Evolutionary conservation across 768 basidiomycete genomes (phyloP).

Genomic region (Mycena floridula): DNA sequence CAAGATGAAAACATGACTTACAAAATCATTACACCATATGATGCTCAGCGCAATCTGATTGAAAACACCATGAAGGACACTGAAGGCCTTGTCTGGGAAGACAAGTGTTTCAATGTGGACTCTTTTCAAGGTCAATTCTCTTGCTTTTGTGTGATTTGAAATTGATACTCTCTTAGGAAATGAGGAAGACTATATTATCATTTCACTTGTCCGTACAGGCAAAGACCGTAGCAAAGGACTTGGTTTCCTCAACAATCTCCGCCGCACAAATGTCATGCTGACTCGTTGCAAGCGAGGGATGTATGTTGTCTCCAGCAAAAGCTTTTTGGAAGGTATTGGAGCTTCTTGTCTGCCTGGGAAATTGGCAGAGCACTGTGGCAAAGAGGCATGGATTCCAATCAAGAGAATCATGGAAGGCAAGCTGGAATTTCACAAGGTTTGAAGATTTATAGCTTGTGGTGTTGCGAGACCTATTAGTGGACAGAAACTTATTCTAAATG

Average conservation of each 20-base stretch:
- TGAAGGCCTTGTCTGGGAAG: slow-evolving; percentile 48
- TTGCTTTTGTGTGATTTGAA: slow-evolving; percentile 6
- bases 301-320: slow-evolving; percentile 61
- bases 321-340: slow-evolving; percentile 54
- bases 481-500: no score
- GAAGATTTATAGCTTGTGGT: no score
- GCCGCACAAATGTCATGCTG: slow-evolving; percentile 85
- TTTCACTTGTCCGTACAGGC: slow-evolving; percentile 63
- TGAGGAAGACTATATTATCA: slow-evolving; percentile 74
- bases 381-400: slow-evolving; percentile 30
- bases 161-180: slow-evolving; percentile 47
- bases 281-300: slow-evolving; percentile 74
- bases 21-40: slow-evolving; percentile 79
- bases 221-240: slow-evolving; percentile 41
- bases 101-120: slow-evolving; percentile 81
- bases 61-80: slow-evolving; percentile 46
- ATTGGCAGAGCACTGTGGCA: slow-evolving; percentile 30
- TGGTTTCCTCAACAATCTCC: slow-evolving; percentile 61
- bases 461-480: no score
- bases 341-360: slow-evolving; percentile 38
- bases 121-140: slow-evolving; percentile 66
- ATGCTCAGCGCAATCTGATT: slow-evolving; percentile 57
- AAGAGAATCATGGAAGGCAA: slow-evolving; percentile 33
- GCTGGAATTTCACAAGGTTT: no score
- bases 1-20: slow-evolving; percentile 43